These are phyloP conservation scores for Taphrina wiesneri DNA, from an alignment of 1,139 yeast species.

Conservation along the genomic window DNA sequence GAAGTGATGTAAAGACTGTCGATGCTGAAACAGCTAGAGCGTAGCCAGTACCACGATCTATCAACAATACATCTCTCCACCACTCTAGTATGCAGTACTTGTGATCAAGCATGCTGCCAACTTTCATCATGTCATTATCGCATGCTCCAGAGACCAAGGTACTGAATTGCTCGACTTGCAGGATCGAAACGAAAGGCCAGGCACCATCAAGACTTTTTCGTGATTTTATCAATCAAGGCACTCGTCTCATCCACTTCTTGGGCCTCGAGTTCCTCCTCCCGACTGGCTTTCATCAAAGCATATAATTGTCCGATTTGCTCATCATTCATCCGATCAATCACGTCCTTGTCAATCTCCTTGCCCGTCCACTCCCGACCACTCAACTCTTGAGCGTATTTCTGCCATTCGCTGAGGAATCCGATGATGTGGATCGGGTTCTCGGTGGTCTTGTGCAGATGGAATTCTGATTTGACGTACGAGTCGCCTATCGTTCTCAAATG, in stretches of 20 bases:
- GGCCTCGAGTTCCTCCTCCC: constrained; percentile 13
- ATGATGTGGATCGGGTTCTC: constrained; percentile 93
- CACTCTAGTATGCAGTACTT: not conserved
- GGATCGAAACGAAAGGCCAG: too few species aligned
- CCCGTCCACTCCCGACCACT: constrained; percentile 25
- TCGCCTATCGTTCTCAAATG: constrained; percentile 82
- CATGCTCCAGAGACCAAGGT: too few species aligned
- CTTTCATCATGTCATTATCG: too few species aligned
- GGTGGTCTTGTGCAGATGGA: constrained; percentile 74
- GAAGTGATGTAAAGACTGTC: not conserved
- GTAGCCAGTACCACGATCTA: too few species aligned
- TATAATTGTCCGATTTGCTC: constrained; percentile 33
- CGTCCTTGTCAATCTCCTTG: constrained; percentile 24
- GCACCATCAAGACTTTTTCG: constrained; percentile 27
- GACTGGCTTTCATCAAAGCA: constrained; percentile 29
- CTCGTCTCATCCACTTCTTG: constrained; percentile 25
- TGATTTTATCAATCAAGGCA: constrained; percentile 29
- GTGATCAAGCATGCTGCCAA: too few species aligned
- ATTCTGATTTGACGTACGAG: constrained; percentile 83
- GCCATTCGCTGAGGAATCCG: constrained; percentile 94
- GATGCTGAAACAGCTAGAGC: not conserved
- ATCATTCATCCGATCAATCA: constrained; percentile 30
- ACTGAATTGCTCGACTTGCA: too few species aligned
- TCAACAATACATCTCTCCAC: not conserved
- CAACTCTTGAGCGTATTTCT: constrained; percentile 48